These are phyloP conservation scores for Vitellaria paradoxa DNA, from an alignment of 179 eudicot genomes.

Conservation along the genomic window DNA sequence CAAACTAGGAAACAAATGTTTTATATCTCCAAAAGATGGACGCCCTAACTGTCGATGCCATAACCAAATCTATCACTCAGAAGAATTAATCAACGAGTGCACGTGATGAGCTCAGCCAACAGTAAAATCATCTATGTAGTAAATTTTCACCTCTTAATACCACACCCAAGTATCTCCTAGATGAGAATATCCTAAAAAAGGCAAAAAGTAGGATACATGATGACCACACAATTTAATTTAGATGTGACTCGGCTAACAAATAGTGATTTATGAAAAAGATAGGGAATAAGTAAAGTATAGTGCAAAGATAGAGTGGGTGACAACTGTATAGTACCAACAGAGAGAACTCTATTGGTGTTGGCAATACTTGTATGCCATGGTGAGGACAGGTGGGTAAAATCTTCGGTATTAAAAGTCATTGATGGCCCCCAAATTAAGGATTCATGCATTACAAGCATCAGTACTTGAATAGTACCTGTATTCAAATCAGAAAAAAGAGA, in stretches of 20 bases:
- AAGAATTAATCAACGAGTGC: not conserved
- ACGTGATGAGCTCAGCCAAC: not conserved
- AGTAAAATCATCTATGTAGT: conserved; percentile 1
- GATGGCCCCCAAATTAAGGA: too few species aligned
- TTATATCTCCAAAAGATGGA: not conserved
- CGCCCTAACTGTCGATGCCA: not conserved
- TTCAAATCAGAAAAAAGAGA: too few species aligned
- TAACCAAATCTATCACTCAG: not conserved
- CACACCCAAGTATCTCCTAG: not conserved
- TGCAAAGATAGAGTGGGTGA: too few species aligned
- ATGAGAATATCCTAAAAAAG: not conserved
- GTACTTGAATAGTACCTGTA: too few species aligned
- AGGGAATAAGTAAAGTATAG: not conserved
- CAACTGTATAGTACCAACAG: too few species aligned
- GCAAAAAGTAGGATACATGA: not conserved
- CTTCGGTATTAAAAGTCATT: too few species aligned
- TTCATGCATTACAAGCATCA: too few species aligned
- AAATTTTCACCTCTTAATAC: conserved; percentile 8
- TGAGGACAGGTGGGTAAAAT: too few species aligned
- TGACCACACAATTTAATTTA: not conserved
- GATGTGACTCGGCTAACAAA: not conserved
- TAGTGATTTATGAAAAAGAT: too few species aligned
- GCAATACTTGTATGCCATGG: too few species aligned
- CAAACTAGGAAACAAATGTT: not conserved
- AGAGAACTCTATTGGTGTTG: too few species aligned